Evolutionary conservation across 2,329 filamentous ascomycete genomes (phyloP), one percentile per base, ranked within the genome.

Genomic region (Rutstroemia sydowiana): DNA sequence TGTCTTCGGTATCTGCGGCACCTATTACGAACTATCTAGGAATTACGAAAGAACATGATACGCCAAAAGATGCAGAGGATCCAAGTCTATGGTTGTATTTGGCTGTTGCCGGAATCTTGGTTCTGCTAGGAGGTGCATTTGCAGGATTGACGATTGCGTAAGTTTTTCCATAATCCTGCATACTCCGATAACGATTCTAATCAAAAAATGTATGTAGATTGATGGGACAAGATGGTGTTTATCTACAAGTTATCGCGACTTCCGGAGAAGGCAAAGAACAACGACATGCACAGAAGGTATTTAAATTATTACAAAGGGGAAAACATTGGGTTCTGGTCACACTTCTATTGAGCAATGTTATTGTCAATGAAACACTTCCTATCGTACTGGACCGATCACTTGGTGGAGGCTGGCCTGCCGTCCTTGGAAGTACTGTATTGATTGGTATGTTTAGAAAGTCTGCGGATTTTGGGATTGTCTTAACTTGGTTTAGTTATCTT

Each of bases 251-350:
- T 58, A 86, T 98, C 58, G 84, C 90, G 47, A 84, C 85, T 37
- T 95, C 93, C 49, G 84, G 87, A 42, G 85, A 88, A 69, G 89
- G 86, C 51, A 76, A 83, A n/a, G 92, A 97, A 71, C 85, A 84
- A 64, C 88, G 83, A 65, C 89, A 96, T 66, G 93, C 93, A 0
- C 80, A 79, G 52, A 85, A 82, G 58, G 93, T 98, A 10, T 77
- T 93, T 61, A 77, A 82, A 40, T 74, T 98, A 26, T 72, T 98
- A 51, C 82, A 88, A 58, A 86, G 81, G 62, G 93, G 93, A 63
- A 98, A 98, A 69, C 93, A 98, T 70, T 98, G 93, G 93, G 92
- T 98, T 18, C 75, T 98, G 52, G 93, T 98, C 49, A 97, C 93
- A 2, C 73, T 98, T 23, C 78, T 98, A 7, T 75, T 98, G 51